Evolutionary conservation across 768 basidiomycete genomes (phyloP).

Genomic region (Leccinum truebloodii): DNA sequence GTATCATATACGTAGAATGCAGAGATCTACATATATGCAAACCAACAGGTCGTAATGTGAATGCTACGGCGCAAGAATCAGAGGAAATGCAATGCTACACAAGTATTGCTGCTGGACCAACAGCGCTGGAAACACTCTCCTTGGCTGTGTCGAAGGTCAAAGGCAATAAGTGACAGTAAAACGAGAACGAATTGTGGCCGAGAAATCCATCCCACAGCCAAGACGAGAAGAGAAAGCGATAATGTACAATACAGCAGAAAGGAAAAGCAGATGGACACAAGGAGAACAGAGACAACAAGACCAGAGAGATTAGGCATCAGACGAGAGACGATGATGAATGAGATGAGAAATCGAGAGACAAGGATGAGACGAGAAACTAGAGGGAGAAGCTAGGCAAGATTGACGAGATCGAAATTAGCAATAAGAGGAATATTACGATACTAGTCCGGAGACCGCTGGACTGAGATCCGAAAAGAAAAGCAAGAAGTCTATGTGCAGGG

Average conservation of each 20-base stretch:
- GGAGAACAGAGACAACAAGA: slow-evolving; percentile 30
- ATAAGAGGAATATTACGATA: slow-evolving; percentile 38
- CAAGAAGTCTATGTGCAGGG: slow-evolving; percentile 24
- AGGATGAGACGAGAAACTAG: slow-evolving; percentile 18
- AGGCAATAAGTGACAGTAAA: slow-evolving; percentile 37
- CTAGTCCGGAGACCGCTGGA: slow-evolving; percentile 29
- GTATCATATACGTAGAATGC: slow-evolving; percentile 20
- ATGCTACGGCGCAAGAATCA: slow-evolving; percentile 15
- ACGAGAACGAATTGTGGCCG: slow-evolving; percentile 21
- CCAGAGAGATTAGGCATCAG: slow-evolving; percentile 10
- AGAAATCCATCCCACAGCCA: slow-evolving; percentile 36
- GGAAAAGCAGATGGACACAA: slow-evolving; percentile 20
- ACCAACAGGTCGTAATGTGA: slow-evolving; percentile 15
- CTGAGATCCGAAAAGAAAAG: slow-evolving; percentile 27
- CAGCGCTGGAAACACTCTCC: slow-evolving; percentile 33
- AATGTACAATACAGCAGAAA: slow-evolving; percentile 35
- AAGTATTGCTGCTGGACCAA: slow-evolving; percentile 31
- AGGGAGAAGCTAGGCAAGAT: slow-evolving; percentile 20
- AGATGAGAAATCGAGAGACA: slow-evolving; percentile 11
- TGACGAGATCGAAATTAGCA: slow-evolving; percentile 34
- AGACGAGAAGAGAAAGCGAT: slow-evolving; percentile 27
- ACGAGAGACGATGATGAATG: slow-evolving; percentile 16
- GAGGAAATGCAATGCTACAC: slow-evolving; percentile 39
- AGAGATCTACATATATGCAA: slow-evolving; percentile 37
- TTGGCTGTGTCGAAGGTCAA: slow-evolving; percentile 37